Conservation (phyloP, 208 protist species). For the Porcisia hertigi region DNA sequence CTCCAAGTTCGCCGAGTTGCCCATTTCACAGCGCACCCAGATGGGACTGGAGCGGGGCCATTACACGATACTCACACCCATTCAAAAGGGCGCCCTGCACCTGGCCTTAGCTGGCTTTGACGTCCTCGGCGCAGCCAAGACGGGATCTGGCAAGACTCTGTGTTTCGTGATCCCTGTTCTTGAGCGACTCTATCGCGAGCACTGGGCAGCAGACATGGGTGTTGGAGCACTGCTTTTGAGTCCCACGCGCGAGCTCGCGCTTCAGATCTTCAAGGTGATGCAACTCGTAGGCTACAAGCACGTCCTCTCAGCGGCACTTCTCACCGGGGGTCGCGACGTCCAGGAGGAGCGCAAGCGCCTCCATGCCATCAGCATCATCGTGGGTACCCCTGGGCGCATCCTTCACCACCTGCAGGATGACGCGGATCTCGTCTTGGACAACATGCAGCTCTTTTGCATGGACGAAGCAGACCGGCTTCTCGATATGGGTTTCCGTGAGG, state of each 20-base stretch:
- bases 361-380: conserved; percentile 96
- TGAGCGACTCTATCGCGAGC: conserved; percentile 91
- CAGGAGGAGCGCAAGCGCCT: conserved; percentile 94
- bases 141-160: conserved; percentile 98
- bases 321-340: conserved; percentile 98
- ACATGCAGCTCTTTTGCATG: conserved; percentile 97
- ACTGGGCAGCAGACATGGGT: conserved; percentile 92
- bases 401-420: conserved; percentile 99
- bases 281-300: conserved; percentile 93
- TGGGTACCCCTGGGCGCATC: conserved; percentile 98
- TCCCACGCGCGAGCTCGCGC: conserved; percentile 98
- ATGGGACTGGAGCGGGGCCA: conserved; percentile 90
- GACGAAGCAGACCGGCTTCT: conserved; percentile 99
- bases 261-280: conserved; percentile 99
- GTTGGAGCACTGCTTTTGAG: conserved; percentile 97
- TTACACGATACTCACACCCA: conserved; percentile 95
- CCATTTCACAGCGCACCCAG: conserved; percentile 90
- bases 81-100: conserved; percentile 95
- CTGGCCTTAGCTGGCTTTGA: conserved; percentile 95
- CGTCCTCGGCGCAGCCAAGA: conserved; percentile 98
- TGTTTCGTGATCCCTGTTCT: conserved; percentile 98
- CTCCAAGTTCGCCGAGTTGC: conserved; percentile 86
- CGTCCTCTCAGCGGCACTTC: conserved; percentile 93
- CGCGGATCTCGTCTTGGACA: conserved; percentile 84
- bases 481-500: conserved; percentile 97